Conservation (phyloP, 1,284 basidiomycete genomes). For the Leucocoprinus gongylophorus region DNA sequence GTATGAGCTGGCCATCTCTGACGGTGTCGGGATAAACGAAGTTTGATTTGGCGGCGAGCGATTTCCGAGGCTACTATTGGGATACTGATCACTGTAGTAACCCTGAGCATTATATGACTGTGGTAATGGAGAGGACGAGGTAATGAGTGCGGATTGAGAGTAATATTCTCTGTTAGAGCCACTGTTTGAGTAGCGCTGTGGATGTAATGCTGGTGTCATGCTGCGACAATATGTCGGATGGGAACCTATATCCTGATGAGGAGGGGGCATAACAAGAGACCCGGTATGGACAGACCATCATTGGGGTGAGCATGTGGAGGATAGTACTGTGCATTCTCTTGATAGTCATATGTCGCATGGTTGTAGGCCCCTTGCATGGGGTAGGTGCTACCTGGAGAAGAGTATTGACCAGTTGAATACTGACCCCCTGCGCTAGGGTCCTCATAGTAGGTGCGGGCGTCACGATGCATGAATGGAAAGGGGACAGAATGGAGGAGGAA, state of each 20-base stretch:
- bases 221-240: conserved; percentile 30
- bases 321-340: conserved; percentile 26
- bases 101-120: conserved; percentile 23
- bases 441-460: conserved; percentile 35
- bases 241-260: conserved; percentile 5
- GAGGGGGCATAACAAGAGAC: neutral
- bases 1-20: conserved; percentile 39
- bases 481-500: conserved; percentile 17
- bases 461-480: conserved; percentile 28
- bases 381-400: conserved; percentile 23
- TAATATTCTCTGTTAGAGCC: conserved; percentile 30
- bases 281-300: conserved; percentile 22
- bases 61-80: conserved; percentile 20
- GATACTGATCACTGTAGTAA: conserved; percentile 24
- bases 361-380: conserved; percentile 20
- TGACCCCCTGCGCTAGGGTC: conserved; percentile 21
- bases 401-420: conserved; percentile 23
- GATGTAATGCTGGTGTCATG: conserved; percentile 30
- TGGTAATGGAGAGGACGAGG: conserved; percentile 28
- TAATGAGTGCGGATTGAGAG: conserved; percentile 21
- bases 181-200: conserved; percentile 26
- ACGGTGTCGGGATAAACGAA: conserved; percentile 50
- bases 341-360: conserved; percentile 28
- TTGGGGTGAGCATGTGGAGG: conserved; percentile 20
- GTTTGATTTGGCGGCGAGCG: conserved; percentile 21